Conservation (phyloP, 2,329 filamentous ascomycete genomes). For the Cephalotrichum gorgonifer region DNA sequence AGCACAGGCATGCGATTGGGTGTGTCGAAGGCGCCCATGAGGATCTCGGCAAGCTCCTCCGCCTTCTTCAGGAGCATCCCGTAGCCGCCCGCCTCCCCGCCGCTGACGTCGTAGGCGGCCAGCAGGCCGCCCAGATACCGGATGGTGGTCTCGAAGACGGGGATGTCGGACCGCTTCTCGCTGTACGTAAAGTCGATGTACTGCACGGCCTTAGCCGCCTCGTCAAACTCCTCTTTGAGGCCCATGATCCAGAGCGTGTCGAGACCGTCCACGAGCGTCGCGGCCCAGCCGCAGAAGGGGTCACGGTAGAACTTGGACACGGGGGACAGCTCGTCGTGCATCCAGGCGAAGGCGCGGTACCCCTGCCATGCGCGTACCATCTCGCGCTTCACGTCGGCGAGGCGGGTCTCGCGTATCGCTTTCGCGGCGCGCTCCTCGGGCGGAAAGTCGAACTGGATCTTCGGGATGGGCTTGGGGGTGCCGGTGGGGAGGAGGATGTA, state of each 20-base stretch:
- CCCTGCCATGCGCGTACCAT: slow-evolving; percentile 73
- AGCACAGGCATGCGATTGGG: slow-evolving; percentile 86
- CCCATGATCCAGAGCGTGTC: slow-evolving; percentile 87
- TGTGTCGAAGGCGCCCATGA: slow-evolving; percentile 80
- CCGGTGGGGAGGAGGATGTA: slow-evolving; percentile 69
- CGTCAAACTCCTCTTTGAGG: slow-evolving; percentile 66
- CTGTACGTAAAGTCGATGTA: slow-evolving; percentile 77
- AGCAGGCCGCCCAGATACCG: slow-evolving; percentile 81
- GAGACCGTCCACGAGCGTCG: slow-evolving; percentile 71
- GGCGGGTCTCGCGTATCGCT: slow-evolving; percentile 52
- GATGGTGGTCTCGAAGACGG: slow-evolving; percentile 89
- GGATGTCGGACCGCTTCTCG: slow-evolving; percentile 52
- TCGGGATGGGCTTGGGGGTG: slow-evolving; percentile 58
- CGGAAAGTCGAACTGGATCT: slow-evolving; percentile 65
- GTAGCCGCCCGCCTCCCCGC: slow-evolving; percentile 44
- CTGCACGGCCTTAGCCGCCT: slow-evolving; percentile 58
- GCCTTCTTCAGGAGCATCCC: slow-evolving; percentile 65
- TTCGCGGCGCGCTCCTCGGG: slow-evolving; percentile 51
- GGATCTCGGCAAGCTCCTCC: slow-evolving; percentile 65
- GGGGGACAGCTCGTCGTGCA: slow-evolving; percentile 77
- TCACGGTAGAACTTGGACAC: slow-evolving; percentile 58
- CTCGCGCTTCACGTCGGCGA: slow-evolving; percentile 58
- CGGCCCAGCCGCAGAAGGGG: slow-evolving; percentile 87
- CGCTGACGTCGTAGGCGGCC: slow-evolving; percentile 78
- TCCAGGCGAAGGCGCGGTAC: slow-evolving; percentile 71